Evolutionary conservation across 768 basidiomycete genomes (phyloP), one percentile per base, ranked within the genome.

Genomic region (Panellus pusillus): DNA sequence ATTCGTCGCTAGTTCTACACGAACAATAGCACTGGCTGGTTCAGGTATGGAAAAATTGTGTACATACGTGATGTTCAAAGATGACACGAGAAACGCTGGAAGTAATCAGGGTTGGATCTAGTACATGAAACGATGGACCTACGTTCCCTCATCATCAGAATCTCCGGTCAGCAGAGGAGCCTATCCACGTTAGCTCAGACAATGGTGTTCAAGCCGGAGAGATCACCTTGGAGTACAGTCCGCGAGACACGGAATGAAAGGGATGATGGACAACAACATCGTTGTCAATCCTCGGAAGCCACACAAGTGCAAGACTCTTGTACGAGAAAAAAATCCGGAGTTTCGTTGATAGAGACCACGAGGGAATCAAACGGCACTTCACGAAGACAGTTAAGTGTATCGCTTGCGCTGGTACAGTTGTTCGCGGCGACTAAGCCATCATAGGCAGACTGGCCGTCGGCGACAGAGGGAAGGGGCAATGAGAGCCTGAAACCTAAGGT

Each of bases 111-210:
- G 14, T 1, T 44, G 9, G 15, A 11, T 24, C 13, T 17, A 45
- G n/a, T 7, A 43, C 20, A 19, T 31, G 19, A 42, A 12, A 18
- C 29, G 7, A 40, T n/a, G 13, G 17, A 66, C 73, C 60, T 49
- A 73, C 63, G 74, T 73, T 50, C 73, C 74, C 50, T 75, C 74
- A 32, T 77, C 75, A 44, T 76, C 73, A 27, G 68, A 68, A 48
- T 72, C 65, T 0, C 76, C 74, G 17, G 63, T 57, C 17, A 70
- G 54, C 38, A 60, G 52, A 13, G 70, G 68, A 37, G 64, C 44
- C 58, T 63, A 62, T 46, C 2, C 50, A 51, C 24, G 52, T 13
- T n/a, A 13, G 17, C 18, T 11, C 31, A 6, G 27, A 6, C 9
- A 35, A 35, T 35, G 32, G 32, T 8, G 11, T 35, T 14, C 58